Base-by-base conservation (phyloP, 768 basidiomycete genomes). In the Austroboletus eburneus region DNA sequence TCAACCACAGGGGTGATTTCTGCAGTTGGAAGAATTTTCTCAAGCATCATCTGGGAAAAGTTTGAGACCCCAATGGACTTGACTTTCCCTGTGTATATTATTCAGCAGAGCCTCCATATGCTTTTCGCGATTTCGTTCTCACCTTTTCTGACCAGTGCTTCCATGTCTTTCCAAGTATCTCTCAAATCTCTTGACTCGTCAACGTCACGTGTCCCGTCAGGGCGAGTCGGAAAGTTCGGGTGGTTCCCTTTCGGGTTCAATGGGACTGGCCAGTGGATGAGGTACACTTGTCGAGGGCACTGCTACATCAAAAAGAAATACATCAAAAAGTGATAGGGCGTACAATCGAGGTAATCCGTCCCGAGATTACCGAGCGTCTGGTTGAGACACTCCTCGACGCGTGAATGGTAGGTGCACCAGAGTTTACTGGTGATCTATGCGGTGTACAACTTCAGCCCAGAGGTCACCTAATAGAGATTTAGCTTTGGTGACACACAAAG, bases 91-190 rank as follows among this genome's bases (percentile, higher is more conserved):
- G 45, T 40, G n/a, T 16, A 39, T 32, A 2, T n/a, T 27, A 43
- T 56, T 55, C 41, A 23, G 51, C 25, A 43, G 20, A 43, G 12
- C 35, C 30, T 35, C 39, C 45, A 21, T 6, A 27, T 17, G n/a
- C 10, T 49, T 59, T 16, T 18, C 12, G 27, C 18, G 5, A 16
- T 22, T 9, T 10, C n/a, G n/a, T 12, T 10, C 45, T 69, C 61
- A 64, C 85, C 87, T 57, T 79, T 83, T 63, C 78, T 79, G 49
- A 80, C 64, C 24, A 91, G 52, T 9, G 70, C 79, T 63, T 92
- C 91, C 84, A 93, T 85, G 63, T 85, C 81, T 57, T 78, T 80
- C 89, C 91, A 92, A 13, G 91, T 91, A 42, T 90, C 77, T 42
- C 64, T 69, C 57, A 89, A 61, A 22, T 79, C 72, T 79, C 86